Conservation (phyloP, 192 early-diverging fungal genomes). For the Linnemannia schmuckeri region DNA sequence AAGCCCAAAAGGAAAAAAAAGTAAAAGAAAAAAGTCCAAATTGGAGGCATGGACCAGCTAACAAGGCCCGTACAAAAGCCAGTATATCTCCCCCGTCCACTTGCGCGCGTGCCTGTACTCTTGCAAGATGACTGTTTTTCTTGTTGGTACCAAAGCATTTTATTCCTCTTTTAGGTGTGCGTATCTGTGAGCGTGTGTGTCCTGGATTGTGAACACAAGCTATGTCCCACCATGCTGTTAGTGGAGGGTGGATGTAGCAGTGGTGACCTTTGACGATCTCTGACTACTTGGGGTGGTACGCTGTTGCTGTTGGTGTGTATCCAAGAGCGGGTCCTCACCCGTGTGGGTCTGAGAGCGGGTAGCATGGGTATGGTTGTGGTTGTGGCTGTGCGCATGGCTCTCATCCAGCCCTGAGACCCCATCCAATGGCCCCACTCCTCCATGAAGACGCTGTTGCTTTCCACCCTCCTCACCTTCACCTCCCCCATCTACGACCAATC, state of each 20-base stretch:
- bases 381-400: background rate
- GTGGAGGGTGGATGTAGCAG: background rate
- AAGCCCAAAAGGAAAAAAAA: background rate
- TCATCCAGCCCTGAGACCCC: background rate
- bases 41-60: too few species aligned
- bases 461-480: background rate
- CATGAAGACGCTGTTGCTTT: background rate
- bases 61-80: too few species aligned
- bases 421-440: background rate
- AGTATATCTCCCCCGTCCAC: too few species aligned
- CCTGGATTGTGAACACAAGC: too few species aligned
- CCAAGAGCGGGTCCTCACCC: background rate
- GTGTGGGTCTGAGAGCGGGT: background rate
- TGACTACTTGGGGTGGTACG: background rate
- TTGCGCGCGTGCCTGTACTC: background rate
- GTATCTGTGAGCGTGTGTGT: background rate
- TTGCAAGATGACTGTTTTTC: background rate
- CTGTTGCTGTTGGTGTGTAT: background rate
- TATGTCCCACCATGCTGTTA: background rate
- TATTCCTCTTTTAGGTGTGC: background rate
- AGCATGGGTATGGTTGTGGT: background rate
- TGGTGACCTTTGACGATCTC: conserved; percentile 2
- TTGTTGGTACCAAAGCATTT: background rate
- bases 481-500: background rate
- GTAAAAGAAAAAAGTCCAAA: background rate